phyloP scores from a whole-genome alignment of 2,329 filamentous ascomycete species.

The Scedosporium aurantiacum region DNA sequence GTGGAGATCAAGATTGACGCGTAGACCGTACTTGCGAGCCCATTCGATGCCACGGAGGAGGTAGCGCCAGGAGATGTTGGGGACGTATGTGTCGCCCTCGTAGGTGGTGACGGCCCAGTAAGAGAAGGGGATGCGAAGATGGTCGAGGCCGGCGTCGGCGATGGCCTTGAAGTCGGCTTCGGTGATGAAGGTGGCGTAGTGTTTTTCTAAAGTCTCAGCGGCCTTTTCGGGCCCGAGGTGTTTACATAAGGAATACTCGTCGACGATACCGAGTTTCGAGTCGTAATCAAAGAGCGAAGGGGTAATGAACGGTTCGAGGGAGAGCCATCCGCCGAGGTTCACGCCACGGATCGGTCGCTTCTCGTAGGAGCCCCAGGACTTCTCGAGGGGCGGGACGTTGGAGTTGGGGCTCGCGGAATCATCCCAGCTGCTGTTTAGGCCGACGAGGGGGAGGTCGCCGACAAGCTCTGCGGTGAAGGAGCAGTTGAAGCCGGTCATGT shows the following conservation, averaged over 20 bases:
- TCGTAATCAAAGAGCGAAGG: conserved; percentile 77
- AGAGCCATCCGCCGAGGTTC: conserved; percentile 89
- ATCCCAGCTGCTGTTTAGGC: conserved; percentile 75
- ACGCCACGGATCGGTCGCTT: conserved; percentile 75
- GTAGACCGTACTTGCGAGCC: conserved; percentile 80
- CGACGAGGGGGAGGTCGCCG: conserved; percentile 83
- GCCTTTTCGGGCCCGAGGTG: conserved; percentile 58
- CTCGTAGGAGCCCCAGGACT: conserved; percentile 66
- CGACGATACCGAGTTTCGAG: conserved; percentile 55
- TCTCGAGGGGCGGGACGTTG: conserved; percentile 65
- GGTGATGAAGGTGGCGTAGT: conserved; percentile 82
- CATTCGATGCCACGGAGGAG: conserved; percentile 88
- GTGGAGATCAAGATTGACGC: conserved; percentile 88
- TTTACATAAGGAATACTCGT: conserved; percentile 72
- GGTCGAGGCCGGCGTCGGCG: conserved; percentile 77
- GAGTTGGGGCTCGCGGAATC: conserved; percentile 69
- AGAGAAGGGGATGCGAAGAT: conserved; percentile 89
- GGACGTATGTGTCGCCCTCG: conserved; percentile 76
- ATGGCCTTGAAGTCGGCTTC: conserved; percentile 80
- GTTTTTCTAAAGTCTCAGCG: conserved; percentile 64
- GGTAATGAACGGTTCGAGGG: conserved; percentile 88
- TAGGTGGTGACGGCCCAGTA: conserved; percentile 92
- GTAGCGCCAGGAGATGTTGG: conserved; percentile 84
- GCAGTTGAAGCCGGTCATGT: conserved; percentile 83
- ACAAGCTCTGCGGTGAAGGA: conserved; percentile 82